Evolutionary conservation across 139 green algal genomes (phyloP), one percentile per base, ranked within the genome.

Genomic region (Chlorella sp.): DNA sequence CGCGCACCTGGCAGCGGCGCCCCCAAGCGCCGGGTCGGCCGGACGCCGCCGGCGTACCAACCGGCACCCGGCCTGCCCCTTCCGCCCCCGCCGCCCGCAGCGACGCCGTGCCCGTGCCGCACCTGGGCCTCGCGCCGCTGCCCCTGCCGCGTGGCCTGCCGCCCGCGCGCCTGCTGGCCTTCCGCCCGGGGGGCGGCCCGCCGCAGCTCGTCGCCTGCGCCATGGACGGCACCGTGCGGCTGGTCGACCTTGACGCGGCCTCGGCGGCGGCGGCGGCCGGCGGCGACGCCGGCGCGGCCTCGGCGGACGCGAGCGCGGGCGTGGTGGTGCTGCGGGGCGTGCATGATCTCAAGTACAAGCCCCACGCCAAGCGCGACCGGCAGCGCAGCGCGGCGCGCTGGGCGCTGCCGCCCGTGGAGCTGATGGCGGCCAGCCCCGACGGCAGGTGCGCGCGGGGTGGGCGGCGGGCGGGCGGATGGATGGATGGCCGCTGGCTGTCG

Each of bases 311-410:
- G 8, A 43, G 61, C 1, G 61, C n/a, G 51, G 51, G 23, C 29
- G 48, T 65, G 21, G 33, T 63, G 36, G 46, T 31, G 9, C 17
- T 86, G 40, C 68, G 80, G 12, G 80, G 62, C 1, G 17, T 82
- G 40, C 74, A 82, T n/a, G 75, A 79, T 21, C 76, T 82, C 60
- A 60, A 73, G 53, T 75, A 82, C 79, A 81, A 82, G 42, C 48
- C 58, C 6, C 82, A 53, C 5, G 36, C 43, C 1, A 71, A 76
- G 45, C 67, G 74, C 0, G 79, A 85, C 51, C 29, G 56, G 5
- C 56, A 67, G 31, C 70, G 64, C 41, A 73, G 35, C 38, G 48
- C 36, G 23, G 79, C 79, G 15, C 69, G 80, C 21, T 50, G 53
- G 8, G 40, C 59, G 29, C 46, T 72, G 55, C 77, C 84, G 14